Percentiles rank a stretch among this genome's conserved stretches.
Conservation (phyloP, 345 rosid genomes). For the Anastatica hierochuntica region DNA sequence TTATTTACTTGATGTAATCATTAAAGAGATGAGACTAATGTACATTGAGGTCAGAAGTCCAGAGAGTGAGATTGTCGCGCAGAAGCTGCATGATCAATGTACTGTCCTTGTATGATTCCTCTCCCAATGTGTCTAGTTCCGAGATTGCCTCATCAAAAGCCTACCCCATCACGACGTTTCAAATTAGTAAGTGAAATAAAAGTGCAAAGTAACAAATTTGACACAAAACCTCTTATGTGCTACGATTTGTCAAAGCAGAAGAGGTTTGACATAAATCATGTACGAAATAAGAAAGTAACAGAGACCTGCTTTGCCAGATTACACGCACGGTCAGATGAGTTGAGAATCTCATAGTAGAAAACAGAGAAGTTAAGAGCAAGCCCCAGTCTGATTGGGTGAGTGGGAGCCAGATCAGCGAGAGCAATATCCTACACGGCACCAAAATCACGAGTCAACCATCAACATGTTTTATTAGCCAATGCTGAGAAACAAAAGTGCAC, state of each 20-base stretch:
- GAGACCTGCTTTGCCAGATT: slow-evolving; percentile 86
- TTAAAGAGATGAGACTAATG: background rate
- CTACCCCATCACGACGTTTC: background rate
- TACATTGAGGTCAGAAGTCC: slow-evolving; percentile 93
- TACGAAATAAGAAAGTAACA: background rate
- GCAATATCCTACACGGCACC: slow-evolving; percentile 70
- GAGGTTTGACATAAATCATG: background rate
- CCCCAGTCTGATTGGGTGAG: slow-evolving; percentile 66
- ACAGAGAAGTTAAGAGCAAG: slow-evolving; percentile 64
- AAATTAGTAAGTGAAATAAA: background rate
- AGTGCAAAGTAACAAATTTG: no score
- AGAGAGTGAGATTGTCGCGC: slow-evolving; percentile 91
- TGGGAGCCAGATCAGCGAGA: slow-evolving; percentile 73
- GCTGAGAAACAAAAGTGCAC: background rate
- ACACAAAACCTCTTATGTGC: no score
- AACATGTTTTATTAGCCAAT: background rate
- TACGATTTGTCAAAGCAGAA: background rate
- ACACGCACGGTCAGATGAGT: slow-evolving; percentile 97
- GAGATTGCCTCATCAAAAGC: slow-evolving; percentile 90
- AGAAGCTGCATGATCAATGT: slow-evolving; percentile 98
- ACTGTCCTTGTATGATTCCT: slow-evolving; percentile 98
- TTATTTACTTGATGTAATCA: background rate
- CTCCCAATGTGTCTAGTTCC: slow-evolving; percentile 89
- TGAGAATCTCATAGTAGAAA: slow-evolving; percentile 94
- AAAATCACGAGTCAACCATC: slow-evolving; percentile 1